Base-by-base conservation (phyloP, 352 stramenopile genomes). In the Phytophthora citrophthora region DNA sequence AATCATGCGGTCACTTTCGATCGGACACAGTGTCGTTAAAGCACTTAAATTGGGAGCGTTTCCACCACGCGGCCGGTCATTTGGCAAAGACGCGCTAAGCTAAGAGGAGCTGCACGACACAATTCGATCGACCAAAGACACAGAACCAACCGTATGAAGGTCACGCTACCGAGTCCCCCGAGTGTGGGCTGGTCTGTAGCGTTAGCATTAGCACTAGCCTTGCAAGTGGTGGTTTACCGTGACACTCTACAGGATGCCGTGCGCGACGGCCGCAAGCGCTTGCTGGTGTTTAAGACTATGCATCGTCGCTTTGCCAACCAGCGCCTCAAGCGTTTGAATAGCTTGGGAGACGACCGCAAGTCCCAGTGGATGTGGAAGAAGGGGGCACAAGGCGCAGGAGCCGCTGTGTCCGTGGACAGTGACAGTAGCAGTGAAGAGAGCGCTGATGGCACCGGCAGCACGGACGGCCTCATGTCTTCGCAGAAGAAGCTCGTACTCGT, bases 401-500 rank as follows among this genome's bases (percentile, higher is more conserved):
- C 27, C 23, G 51, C 52, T 24, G 23, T 64, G 20, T 68, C 68
- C 34, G 66, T 61, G 61, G 74, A 79, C 11, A 61, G 72, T 46
- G 61, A 81, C 53, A 70, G 62, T 63, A 70, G 52, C 41, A 78
- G 63, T 34, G 61, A 81, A 26, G 74, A 74, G 31, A 77, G 51
- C 55, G 49, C 61, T 16, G 64, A 70, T 41, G 66, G 32, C 40
- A 56, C 53, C 16, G 51, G 40, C 41, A 67, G 55, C 34, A 65
- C 76, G 10, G 66, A 81, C 49, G 83, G 83, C 1, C 74, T 92
- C 61, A 86, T 92, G 63, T 79, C 68, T 0, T 86, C 81, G 39
- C 83, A 92, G 64, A 92, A 92, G 68, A 96, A 96, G 72, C 70
- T 97, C 63, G 90, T 98, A 39, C 85, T 98, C 47, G 90, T 97